phyloP scores from a whole-genome alignment of 805 yeast genomes.

The Wickerhamomyces alni region DNA sequence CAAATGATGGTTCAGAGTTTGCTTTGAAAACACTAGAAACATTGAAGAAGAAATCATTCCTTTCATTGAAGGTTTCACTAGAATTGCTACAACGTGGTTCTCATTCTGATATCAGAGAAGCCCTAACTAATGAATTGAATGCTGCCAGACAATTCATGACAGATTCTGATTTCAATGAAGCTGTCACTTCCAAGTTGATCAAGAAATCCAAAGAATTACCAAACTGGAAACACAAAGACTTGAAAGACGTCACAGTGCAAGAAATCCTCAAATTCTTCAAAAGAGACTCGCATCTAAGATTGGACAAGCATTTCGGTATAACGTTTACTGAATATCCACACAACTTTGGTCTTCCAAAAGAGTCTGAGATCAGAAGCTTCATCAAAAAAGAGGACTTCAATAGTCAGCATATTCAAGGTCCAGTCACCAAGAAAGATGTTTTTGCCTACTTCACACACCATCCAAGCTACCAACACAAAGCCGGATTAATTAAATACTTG shows the following conservation, averaged over 20 bases:
- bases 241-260: conserved; percentile 30
- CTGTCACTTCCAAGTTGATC: conserved; percentile 57
- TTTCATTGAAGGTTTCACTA: conserved; percentile 70
- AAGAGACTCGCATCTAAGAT: conserved; percentile 24
- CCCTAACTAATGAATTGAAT: conserved; percentile 66
- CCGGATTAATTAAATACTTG: conserved; percentile 59
- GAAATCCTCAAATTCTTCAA: conserved; percentile 27
- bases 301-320: conserved; percentile 24
- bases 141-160: conserved; percentile 73
- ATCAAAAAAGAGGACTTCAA: conserved; percentile 58
- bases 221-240: conserved; percentile 39
- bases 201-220: conserved; percentile 54
- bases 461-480: conserved; percentile 37
- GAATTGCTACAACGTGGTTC: conserved; percentile 61
- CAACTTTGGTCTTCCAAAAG: conserved; percentile 77
- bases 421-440: conserved; percentile 57
- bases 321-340: conserved; percentile 40
- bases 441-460: conserved; percentile 50
- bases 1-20: conserved; percentile 55
- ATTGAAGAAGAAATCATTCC: conserved; percentile 62
- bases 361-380: conserved; percentile 54
- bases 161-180: conserved; percentile 60
- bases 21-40: conserved; percentile 52
- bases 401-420: conserved; percentile 24
- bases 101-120: conserved; percentile 50